phyloP scores from a whole-genome alignment of 176 grass and related monocot species.

The Carex pumila region DNA sequence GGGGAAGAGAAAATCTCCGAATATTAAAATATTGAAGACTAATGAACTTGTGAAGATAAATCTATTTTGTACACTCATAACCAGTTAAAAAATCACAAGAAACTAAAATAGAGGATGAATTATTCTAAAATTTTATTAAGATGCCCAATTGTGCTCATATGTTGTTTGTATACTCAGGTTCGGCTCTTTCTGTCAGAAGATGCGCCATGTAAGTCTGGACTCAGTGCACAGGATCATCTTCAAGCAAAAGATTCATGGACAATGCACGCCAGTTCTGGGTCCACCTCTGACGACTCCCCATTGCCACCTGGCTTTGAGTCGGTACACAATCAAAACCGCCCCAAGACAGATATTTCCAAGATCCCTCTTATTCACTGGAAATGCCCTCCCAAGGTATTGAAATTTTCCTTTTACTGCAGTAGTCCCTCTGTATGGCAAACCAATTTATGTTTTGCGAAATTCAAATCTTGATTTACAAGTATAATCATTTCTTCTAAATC shows the following conservation, averaged over 20 bases:
- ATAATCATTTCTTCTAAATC: background rate
- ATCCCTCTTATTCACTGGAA: slow-evolving; percentile 68
- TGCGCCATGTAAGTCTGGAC: slow-evolving; percentile 67
- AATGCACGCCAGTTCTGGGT: slow-evolving; percentile 47
- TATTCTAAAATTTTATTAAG: slow-evolving; percentile 3
- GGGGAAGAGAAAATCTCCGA: background rate
- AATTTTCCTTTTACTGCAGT: background rate
- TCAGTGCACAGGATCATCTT: slow-evolving; percentile 78
- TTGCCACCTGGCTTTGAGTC: slow-evolving; percentile 88
- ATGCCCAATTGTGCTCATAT: background rate
- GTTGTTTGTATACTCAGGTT: slow-evolving; percentile 44
- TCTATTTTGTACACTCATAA: background rate
- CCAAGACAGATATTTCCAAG: slow-evolving; percentile 59
- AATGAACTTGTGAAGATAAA: background rate
- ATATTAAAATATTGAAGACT: background rate
- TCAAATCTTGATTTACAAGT: background rate
- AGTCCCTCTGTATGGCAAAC: background rate
- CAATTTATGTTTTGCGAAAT: background rate
- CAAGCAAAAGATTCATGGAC: slow-evolving; percentile 92
- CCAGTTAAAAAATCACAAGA: background rate
- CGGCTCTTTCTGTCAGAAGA: slow-evolving; percentile 87
- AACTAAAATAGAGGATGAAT: background rate
- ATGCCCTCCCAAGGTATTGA: slow-evolving; percentile 54
- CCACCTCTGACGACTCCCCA: slow-evolving; percentile 62
- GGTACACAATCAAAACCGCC: slow-evolving; percentile 28